These are phyloP conservation scores for Boletus pseudopeckii DNA, from an alignment of 768 basidiomycete species.

Conservation along the genomic window DNA sequence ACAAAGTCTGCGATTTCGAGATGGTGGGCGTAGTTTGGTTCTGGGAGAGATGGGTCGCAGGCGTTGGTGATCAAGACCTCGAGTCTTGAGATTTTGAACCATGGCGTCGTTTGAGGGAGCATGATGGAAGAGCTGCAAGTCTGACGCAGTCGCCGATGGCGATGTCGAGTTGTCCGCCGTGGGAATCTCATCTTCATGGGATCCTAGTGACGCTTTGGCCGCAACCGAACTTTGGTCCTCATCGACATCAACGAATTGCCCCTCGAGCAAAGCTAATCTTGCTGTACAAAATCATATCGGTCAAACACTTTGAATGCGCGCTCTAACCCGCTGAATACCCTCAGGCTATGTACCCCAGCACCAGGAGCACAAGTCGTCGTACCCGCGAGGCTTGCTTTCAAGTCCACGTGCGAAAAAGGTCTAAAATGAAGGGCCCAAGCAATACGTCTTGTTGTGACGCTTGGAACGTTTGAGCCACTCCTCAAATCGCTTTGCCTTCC, in stretches of 20 bases:
- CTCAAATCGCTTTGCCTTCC: neutral
- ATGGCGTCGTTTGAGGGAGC: slow-evolving; percentile 50
- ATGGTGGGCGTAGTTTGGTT: slow-evolving; percentile 89
- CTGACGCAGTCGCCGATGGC: neutral
- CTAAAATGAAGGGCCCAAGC: neutral
- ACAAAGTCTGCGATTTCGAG: slow-evolving; percentile 93
- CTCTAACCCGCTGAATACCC: neutral
- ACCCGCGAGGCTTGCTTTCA: neutral
- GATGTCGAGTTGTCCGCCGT: neutral
- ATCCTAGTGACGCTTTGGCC: too few relatives aligned
- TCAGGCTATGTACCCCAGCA: neutral
- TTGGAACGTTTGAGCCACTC: neutral
- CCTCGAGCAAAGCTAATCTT: too few relatives aligned
- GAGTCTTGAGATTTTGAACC: slow-evolving; percentile 58
- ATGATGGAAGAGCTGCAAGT: slow-evolving; percentile 28
- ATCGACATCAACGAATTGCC: too few relatives aligned
- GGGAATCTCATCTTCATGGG: neutral
- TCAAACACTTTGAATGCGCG: neutral
- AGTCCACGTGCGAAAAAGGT: neutral
- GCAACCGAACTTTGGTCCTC: too few relatives aligned
- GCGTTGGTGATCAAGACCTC: slow-evolving; percentile 76
- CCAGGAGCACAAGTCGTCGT: neutral
- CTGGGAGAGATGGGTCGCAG: slow-evolving; percentile 80
- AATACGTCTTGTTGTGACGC: slow-evolving; percentile 2
- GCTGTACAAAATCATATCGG: neutral